A percentile compares a stretch with the other conserved stretches of the same genome.
Conservation (phyloP, 768 basidiomycete species). For the Amanita inopinata region DNA sequence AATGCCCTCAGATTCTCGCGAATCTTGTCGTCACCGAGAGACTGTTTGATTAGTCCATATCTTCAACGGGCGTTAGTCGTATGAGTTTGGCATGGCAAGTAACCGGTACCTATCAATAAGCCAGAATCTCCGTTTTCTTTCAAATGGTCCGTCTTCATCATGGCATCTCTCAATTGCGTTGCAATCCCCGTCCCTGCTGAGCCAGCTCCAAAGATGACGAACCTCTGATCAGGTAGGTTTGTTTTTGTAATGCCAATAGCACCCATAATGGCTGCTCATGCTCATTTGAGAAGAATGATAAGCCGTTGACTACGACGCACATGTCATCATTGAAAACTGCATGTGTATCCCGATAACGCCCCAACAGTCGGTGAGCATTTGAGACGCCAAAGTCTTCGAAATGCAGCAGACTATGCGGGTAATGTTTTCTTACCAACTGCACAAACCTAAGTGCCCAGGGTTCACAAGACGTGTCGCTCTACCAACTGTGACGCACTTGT, state of each 20-base stretch:
- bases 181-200: slow-evolving; percentile 79
- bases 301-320: slow-evolving; percentile 22
- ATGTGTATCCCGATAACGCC: slow-evolving; percentile 52
- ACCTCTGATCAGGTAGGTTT: slow-evolving; percentile 46
- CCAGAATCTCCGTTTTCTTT: slow-evolving; percentile 62
- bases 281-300: background rate
- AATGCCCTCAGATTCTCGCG: slow-evolving; percentile 44
- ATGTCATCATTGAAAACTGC: slow-evolving; percentile 83
- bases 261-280: too few relatives aligned
- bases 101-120: slow-evolving; percentile 50
- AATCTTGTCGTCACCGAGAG: slow-evolving; percentile 31
- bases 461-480: background rate
- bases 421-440: slow-evolving; percentile 64
- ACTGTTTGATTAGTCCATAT: slow-evolving; percentile 48
- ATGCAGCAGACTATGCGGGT: slow-evolving; percentile 58
- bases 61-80: background rate
- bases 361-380: slow-evolving; percentile 63
- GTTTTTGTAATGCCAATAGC: background rate
- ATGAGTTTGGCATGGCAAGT: slow-evolving; percentile 13
- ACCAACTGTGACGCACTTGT: slow-evolving; percentile 37
- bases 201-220: slow-evolving; percentile 72
- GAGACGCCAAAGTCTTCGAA: slow-evolving; percentile 82
- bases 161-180: slow-evolving; percentile 67
- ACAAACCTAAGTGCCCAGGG: slow-evolving; percentile 44
- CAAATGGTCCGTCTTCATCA: slow-evolving; percentile 45